phyloP scores from a whole-genome alignment of 257 asterid species.

The Haberlea rhodopensis region DNA sequence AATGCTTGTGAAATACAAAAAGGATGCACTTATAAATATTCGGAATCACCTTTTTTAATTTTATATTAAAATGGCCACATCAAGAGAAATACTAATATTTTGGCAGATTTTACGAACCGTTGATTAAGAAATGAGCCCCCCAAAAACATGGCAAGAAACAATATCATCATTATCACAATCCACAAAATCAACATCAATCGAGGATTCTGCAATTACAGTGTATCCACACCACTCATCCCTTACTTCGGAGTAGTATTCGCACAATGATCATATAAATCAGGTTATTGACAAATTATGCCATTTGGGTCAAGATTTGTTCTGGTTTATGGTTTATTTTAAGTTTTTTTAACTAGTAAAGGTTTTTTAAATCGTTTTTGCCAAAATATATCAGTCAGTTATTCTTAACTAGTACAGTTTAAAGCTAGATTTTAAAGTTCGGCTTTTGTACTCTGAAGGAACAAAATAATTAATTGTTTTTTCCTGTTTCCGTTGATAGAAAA shows the following conservation, averaged over 20 bases:
- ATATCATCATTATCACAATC: background rate
- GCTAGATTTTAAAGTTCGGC: background rate
- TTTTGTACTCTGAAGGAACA: background rate
- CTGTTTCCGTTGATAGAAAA: no score
- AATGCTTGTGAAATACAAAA: conserved; percentile 29
- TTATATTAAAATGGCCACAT: conserved; percentile 13
- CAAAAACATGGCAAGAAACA: background rate
- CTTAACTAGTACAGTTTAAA: background rate
- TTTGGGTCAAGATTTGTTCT: background rate
- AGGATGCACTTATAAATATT: background rate
- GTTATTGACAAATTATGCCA: conserved; percentile 18
- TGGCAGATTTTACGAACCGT: conserved; percentile 7
- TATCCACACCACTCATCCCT: background rate
- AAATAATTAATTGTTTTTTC: no score
- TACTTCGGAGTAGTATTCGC: background rate
- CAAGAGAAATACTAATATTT: conserved; percentile 6
- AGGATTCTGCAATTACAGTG: background rate
- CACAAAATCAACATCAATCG: conserved; percentile 23
- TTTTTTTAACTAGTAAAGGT: no score
- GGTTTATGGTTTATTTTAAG: no score
- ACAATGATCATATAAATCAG: background rate
- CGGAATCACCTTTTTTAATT: background rate
- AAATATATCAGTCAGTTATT: no score
- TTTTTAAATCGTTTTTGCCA: no score
- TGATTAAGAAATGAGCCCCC: conserved; percentile 1